Evolutionary conservation across 2,329 filamentous ascomycete species (phyloP), one percentile per base, ranked within the genome.

Genomic region (Tothia fuscella): DNA sequence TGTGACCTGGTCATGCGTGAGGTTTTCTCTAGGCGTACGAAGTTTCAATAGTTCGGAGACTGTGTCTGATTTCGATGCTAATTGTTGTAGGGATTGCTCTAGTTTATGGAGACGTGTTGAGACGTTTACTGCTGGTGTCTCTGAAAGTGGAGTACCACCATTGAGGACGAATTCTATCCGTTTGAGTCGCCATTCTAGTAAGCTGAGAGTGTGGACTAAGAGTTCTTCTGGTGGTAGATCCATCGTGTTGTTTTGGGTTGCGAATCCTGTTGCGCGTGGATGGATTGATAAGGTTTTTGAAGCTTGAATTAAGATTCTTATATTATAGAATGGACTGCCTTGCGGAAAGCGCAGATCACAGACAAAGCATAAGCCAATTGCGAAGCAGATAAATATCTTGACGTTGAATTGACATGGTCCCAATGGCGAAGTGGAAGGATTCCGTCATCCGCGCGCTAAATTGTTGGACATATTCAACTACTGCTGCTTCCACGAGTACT

Each of bases 121-220:
- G 20, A 63, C 51, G 4, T 6, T 53, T 49, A 50, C 46, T 36
- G 24, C 19, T 40, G 41, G 29, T 46, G 42, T 34, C 47, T 48
- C 9, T 54, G 50, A 39, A 52, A 30, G 16, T 25, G 54, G 17
- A 46, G 25, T 44, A 37, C 50, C 55, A 43, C 60, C 66, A 41
- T 61, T 53, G 20, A 70, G 52, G 6, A 63, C 45, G 46, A 65
- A 68, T 38, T 64, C 60, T 22, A 70, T 45, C 4, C 65, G 58
- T 26, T 59, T 56, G 34, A 70, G 51, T 9, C 67, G 59, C 40
- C 62, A 62, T 47, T 69, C 64, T 10, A 70, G 57, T 42, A 64
- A 51, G 4, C 57, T 51, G 38, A 65, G 58, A 2, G 66, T 69
- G 47, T 62, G 56, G 13, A 62, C 49, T 20, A 61, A 49, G 13